phyloP scores from a whole-genome alignment of 2,329 filamentous ascomycete species.

The Cladosporium cucumerinum region DNA sequence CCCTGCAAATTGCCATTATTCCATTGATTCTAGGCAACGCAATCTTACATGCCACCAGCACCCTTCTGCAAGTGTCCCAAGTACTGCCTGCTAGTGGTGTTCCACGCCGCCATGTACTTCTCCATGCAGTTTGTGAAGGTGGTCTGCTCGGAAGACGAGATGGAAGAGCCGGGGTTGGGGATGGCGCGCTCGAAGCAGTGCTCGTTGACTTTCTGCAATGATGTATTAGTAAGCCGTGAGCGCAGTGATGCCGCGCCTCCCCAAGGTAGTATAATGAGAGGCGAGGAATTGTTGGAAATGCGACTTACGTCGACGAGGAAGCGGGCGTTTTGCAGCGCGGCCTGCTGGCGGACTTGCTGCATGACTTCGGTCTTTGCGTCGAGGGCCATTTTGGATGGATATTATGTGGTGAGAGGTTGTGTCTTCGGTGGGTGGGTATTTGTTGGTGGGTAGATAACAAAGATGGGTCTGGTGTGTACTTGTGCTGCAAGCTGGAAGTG shows the following conservation, averaged over 20 bases:
- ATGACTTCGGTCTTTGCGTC: slow-evolving; percentile 49
- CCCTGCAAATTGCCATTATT: not conserved
- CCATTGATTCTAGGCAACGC: not conserved
- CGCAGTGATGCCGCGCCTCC: not conserved
- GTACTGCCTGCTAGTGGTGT: slow-evolving; percentile 50
- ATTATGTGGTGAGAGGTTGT: not conserved
- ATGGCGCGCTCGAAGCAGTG: slow-evolving; percentile 57
- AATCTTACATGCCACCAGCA: slow-evolving; percentile 9
- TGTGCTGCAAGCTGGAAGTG: not conserved
- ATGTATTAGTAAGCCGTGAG: not conserved
- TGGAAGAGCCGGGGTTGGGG: slow-evolving; percentile 49
- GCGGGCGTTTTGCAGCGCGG: slow-evolving; percentile 50
- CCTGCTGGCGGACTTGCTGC: slow-evolving; percentile 53
- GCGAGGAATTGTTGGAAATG: not conserved
- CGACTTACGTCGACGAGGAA: slow-evolving; percentile 46
- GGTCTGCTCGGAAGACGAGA: slow-evolving; percentile 48
- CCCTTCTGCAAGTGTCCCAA: slow-evolving; percentile 47
- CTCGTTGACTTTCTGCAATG: slow-evolving; percentile 52
- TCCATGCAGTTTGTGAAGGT: slow-evolving; percentile 54
- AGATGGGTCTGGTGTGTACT: not conserved
- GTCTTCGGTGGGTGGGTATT: not conserved
- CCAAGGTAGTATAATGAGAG: not conserved
- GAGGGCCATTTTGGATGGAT: slow-evolving; percentile 23
- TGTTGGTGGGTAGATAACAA: not conserved
- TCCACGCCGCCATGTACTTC: slow-evolving; percentile 55